Evolutionary conservation across 176 grass and related monocot species (phyloP).

Genomic region (Musa acuminata): DNA sequence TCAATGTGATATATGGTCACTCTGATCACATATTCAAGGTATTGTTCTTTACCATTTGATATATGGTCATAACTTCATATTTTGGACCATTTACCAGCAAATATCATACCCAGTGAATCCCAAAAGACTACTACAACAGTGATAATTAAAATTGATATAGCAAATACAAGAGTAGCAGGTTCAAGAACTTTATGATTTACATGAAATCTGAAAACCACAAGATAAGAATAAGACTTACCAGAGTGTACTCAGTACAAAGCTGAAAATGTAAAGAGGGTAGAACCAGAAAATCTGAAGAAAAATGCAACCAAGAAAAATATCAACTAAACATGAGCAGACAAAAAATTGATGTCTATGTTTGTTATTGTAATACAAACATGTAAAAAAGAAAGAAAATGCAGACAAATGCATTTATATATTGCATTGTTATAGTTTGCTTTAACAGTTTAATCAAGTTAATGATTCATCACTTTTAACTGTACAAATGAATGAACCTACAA

Average conservation of each 20-base stretch:
- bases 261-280: constrained; percentile 94
- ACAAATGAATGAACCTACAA: no score
- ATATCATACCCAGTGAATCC: neutral
- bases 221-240: constrained; percentile 47
- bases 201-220: constrained; percentile 4
- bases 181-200: constrained; percentile 2
- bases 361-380: neutral
- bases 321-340: neutral
- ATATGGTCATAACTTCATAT: neutral
- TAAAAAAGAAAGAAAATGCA: constrained; percentile 12
- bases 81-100: neutral
- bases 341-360: neutral
- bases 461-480: neutral
- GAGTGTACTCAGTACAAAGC: constrained; percentile 69
- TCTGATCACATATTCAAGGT: no score
- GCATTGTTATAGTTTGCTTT: neutral
- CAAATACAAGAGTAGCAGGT: neutral
- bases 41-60: no score
- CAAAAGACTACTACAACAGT: neutral
- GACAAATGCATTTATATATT: neutral
- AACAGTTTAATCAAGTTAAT: neutral
- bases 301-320: constrained; percentile 1
- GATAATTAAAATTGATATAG: neutral
- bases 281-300: constrained; percentile 81
- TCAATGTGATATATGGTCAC: no score